phyloP scores from a whole-genome alignment of 345 rosid species.

The Populus euphratica region DNA sequence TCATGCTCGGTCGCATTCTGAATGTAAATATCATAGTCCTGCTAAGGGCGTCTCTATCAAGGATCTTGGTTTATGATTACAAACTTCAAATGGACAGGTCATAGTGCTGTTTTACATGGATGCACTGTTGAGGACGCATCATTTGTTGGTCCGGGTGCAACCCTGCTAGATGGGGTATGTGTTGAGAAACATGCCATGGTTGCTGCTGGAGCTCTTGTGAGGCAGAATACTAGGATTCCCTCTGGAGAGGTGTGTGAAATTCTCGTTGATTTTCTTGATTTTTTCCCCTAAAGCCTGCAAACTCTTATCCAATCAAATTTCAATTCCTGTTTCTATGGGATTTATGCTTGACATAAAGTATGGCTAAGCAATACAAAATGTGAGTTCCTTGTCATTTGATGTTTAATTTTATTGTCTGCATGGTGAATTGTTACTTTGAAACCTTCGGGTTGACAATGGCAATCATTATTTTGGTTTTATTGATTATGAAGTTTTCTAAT shows the following conservation, averaged over 20 bases:
- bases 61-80: conserved; percentile 6
- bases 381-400: background rate
- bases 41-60: background rate
- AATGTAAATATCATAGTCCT: background rate
- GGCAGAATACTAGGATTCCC: conserved; percentile 82
- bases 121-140: conserved; percentile 89
- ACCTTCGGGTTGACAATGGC: background rate
- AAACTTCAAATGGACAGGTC: conserved; percentile 54
- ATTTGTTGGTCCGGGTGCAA: conserved; percentile 90
- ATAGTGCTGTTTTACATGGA: conserved; percentile 93
- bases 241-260: conserved; percentile 63
- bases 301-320: background rate
- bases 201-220: conserved; percentile 95
- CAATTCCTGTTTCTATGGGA: background rate
- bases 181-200: conserved; percentile 88
- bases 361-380: background rate
- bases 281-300: too few relatives aligned
- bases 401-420: background rate
- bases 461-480: background rate
- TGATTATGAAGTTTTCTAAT: too few relatives aligned
- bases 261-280: background rate
- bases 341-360: background rate
- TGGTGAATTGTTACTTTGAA: background rate
- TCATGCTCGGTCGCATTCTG: background rate
- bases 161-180: conserved; percentile 80